Base-by-base conservation (phyloP, 306 rosid genomes). In the Rosa persica region DNA sequence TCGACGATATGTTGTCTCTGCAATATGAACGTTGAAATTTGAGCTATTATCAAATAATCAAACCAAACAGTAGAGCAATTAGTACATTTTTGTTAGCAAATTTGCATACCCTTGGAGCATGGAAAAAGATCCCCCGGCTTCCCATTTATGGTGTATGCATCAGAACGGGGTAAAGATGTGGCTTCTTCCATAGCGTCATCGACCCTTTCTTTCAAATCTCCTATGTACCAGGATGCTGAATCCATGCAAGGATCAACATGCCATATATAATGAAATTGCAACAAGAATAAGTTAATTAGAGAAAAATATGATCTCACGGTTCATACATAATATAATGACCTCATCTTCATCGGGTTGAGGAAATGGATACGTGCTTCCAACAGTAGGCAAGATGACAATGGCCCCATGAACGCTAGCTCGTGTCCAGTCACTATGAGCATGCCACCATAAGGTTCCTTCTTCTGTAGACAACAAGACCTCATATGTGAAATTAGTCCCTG, bases 361-460 rank as follows among this genome's bases (percentile, higher is more conserved):
- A n/a, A 55, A 55, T 55, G 27, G 27, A n/a, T n/a, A 55, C n/a
- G 61, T 8, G 27, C 61, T 55, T 55, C 61, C 61, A 55, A 8
- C 61, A 55, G 27, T n/a, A 55, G 61, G 61, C 61, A 55, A 55
- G 61, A 55, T 55, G 61, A 55, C 61, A 55, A 55, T 55, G 27
- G 61, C 61, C 8, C 27, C 61, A 55, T 55, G 27, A 55, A n/a
- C 27, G 7, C 27, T n/a, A 27, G 61, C 61, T 55, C 61, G 61
- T 4, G 61, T 20, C 61, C 61, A 55, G 61, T 55, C 61, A 8
- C 27, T 55, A n/a, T 55, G 61, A 8, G 61, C 25, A 3, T 55
- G 61, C 27, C 61, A 55, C 61, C 27, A 55, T 1, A 55, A 27
- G 3, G 61, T 55, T 20, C 61, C 61, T 55, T 55, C 27, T n/a